Conservation (phyloP, 176 grass and related monocot species). For the Alopecurus myosuroides region DNA sequence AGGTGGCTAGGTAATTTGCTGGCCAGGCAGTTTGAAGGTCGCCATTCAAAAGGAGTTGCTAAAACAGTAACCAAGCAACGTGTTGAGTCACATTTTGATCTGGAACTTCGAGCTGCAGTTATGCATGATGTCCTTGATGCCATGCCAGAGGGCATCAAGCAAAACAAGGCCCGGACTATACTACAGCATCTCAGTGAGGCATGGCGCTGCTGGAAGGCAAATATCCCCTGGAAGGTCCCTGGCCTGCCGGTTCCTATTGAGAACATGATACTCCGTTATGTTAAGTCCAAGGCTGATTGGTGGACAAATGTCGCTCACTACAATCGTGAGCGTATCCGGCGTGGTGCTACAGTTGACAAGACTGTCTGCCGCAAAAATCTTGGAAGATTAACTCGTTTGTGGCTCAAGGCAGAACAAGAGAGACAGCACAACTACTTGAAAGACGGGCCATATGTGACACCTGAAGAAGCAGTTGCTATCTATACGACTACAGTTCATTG, state of each 20-base stretch:
- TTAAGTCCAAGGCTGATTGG: constrained; percentile 99
- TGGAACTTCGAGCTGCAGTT: constrained; percentile 93
- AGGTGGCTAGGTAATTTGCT: constrained; percentile 94
- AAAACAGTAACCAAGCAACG: constrained; percentile 99
- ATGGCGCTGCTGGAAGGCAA: constrained; percentile 99
- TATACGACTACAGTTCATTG: constrained; percentile 99
- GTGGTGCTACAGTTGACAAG: constrained; percentile 97
- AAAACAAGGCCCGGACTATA: constrained; percentile 95
- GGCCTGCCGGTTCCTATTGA: constrained; percentile 91
- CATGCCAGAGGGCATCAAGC: constrained; percentile 99
- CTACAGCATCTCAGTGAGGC: constrained; percentile 97
- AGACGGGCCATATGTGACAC: constrained; percentile 96
- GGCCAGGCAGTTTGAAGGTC: constrained; percentile 93
- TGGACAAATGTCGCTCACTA: constrained; percentile 99
- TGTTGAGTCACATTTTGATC: constrained; percentile 95
- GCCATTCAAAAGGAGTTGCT: constrained; percentile 95
- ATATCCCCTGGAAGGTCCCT: constrained; percentile 99
- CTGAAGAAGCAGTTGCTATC: constrained; percentile 95
- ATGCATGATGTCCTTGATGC: constrained; percentile 99
- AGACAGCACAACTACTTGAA: constrained; percentile 99
- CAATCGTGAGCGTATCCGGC: constrained; percentile 93
- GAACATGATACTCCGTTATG: constrained; percentile 98
- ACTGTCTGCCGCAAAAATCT: constrained; percentile 97
- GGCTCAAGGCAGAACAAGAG: constrained; percentile 98
- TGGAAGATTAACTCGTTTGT: constrained; percentile 90